Conservation (phyloP, 148 eudicot genomes). For the Drosera capensis region DNA sequence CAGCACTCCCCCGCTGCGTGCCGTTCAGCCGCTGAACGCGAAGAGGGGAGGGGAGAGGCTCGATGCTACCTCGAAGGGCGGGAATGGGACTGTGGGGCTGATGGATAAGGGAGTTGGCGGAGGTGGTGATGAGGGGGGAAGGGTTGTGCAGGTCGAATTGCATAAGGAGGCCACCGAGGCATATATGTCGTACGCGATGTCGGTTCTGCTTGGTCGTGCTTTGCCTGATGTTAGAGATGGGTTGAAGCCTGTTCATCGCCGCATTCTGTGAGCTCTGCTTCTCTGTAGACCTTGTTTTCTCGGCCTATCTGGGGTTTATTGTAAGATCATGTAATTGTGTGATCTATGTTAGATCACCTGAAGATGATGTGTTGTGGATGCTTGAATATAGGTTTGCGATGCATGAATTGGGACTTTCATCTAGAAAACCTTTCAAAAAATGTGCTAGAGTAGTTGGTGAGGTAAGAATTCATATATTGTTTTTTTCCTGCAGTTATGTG, state of each 20-base stretch:
- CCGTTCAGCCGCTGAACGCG: conserved; percentile 15
- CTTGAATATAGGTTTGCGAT: conserved; percentile 67
- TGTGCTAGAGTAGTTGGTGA: conserved; percentile 99
- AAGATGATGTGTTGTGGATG: not conserved
- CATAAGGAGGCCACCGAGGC: conserved; percentile 95
- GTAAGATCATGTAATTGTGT: not conserved
- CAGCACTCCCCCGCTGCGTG: conserved; percentile 4
- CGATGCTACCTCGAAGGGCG: conserved; percentile 17
- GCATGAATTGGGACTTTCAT: conserved; percentile 93
- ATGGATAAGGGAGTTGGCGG: conserved; percentile 3
- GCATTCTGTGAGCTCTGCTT: conserved; percentile 49
- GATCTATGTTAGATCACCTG: not conserved
- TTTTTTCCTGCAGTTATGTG: not conserved
- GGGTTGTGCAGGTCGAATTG: conserved; percentile 58
- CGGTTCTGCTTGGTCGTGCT: conserved; percentile 86
- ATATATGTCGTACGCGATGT: conserved; percentile 93
- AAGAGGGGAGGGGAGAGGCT: conserved; percentile 9
- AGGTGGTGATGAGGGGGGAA: conserved; percentile 17
- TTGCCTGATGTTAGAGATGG: conserved; percentile 92
- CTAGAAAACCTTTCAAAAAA: conserved; percentile 84
- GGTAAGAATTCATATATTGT: conserved; percentile 25
- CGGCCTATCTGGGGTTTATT: not conserved
- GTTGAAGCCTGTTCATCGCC: conserved; percentile 84
- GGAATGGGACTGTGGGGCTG: conserved; percentile 9
- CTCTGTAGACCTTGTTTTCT: not conserved